Evolutionary conservation across 495 filamentous ascomycete species (phyloP), one percentile per base, ranked within the genome.

Genomic region (Penicillium subrubescens): DNA sequence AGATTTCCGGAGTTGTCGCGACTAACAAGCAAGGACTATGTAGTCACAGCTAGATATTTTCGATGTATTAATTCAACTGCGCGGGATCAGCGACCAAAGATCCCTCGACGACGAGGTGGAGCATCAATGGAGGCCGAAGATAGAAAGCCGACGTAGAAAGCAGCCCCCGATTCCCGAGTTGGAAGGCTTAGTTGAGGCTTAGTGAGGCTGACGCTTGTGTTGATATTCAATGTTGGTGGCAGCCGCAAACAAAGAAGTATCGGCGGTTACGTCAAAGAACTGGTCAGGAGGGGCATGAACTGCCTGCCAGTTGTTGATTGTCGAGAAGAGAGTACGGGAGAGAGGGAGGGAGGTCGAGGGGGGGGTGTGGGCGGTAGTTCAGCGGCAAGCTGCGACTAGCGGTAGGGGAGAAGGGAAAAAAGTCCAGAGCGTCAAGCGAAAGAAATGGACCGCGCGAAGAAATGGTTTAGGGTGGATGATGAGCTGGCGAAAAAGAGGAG

Each of bases 301-400:
- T 48, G 43, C 43, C 43, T 19, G 43, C 43, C 43, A 48, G 44
- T 48, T 19, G 44, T 48, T 48, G 43, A 44, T 5, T 48, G 44
- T 48, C 7, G 44, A 59, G 44, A 12, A 44, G 25, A 63, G 29
- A 39, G 60, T 44, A 46, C 10, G 34, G 56, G 35, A 41, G 46
- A 17, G 37, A 41, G 35, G 35, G 59, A 58, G 64, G 50, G 51
- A 29, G 34, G 17, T 12, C 2, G 54, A 37, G 59, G 58, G 48
- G 57, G 57, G 58, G 48, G 57, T 53, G 59, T 44, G 41, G 57
- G 57, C 51, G 68, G 69, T 72, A 70, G 73, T 65, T 74, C 74
- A 67, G 71, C 75, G 71, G 74, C 71, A 66, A 65, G 52, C 35
- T 70, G 74, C 68, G 70, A 75, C 71, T 58, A 66, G 66, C 37